Percentiles rank a stretch among this genome's conserved stretches.
Conservation (phyloP, 2,329 filamentous ascomycete species). For the Sarocladium brachiariae region DNA sequence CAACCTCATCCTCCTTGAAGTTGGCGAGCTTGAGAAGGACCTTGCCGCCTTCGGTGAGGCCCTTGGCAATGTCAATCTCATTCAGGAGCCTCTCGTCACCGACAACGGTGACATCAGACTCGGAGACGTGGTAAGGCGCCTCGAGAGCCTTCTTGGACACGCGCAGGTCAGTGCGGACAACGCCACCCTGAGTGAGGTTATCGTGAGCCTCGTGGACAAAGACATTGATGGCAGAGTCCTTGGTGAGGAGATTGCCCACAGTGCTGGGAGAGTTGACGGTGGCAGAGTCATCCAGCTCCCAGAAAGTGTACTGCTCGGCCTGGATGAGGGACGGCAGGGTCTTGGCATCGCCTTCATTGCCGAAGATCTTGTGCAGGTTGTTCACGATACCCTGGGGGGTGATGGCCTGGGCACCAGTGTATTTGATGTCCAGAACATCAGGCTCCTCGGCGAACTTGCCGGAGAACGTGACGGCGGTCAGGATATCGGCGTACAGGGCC, state of each 20-base stretch:
- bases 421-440: constrained; percentile 78
- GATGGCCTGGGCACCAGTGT: constrained; percentile 59
- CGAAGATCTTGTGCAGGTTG: constrained; percentile 42
- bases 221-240: constrained; percentile 60
- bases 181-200: constrained; percentile 67
- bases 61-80: constrained; percentile 66
- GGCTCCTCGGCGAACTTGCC: constrained; percentile 57
- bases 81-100: constrained; percentile 74
- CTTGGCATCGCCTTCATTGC: constrained; percentile 47
- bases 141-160: constrained; percentile 77
- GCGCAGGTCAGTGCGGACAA: constrained; percentile 77
- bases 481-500: constrained; percentile 83
- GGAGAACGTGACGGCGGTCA: constrained; percentile 77
- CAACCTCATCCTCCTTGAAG: constrained; percentile 80
- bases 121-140: constrained; percentile 71
- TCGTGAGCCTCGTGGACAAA: constrained; percentile 56
- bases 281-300: constrained; percentile 74
- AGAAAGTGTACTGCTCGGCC: constrained; percentile 85
- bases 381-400: constrained; percentile 48
- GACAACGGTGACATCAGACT: constrained; percentile 73
- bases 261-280: constrained; percentile 58
- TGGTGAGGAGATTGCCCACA: constrained; percentile 56
- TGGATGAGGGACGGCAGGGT: constrained; percentile 39
- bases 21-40: constrained; percentile 70
- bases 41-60: constrained; percentile 62